Evolutionary conservation across 148 eudicot species (phyloP), one percentile per base, ranked within the genome.

Genomic region (Rhododendron ovatum): DNA sequence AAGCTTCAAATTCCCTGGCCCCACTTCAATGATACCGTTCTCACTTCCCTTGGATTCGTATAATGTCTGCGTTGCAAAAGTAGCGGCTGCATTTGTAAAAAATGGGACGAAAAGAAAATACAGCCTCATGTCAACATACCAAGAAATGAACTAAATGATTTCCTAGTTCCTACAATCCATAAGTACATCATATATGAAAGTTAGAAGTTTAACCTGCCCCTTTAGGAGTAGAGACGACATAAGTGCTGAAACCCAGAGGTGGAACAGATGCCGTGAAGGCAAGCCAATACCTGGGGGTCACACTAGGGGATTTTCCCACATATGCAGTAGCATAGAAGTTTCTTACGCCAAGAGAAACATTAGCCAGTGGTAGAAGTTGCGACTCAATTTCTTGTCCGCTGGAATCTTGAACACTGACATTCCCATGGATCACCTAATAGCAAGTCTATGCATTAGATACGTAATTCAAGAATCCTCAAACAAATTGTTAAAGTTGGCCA

Each of bases 211-310:
- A 82, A 97, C 98, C 96, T 91, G 91, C 86, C 79, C 77, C 86
- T 55, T 88, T 89, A 81, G 92, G 83, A 71, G 87, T 82, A 35
- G 96, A 90, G 84, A 97, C 88, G 84, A 88, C 83, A 74, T 95
- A 97, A 69, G 98, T 93, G 89, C 89, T 97, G 87, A 94, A 95
- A 84, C 99, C 99, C 86, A 97, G 92, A 81, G 99, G 95, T 75
- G 98, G 99, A 55, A 93, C 98, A 82, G 91, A 91, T 24, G 95
- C 99, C 76, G 91, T 86, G 90, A 97, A 97, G 76, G 98, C 96
- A 87, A 97, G 98, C 98, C 93, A 93, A 86, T 92, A 92, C 83
- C 86, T 93, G 90, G 91, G 88, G 47, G 81, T 81, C 47, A 57
- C 84, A 63, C 85, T 86, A 80, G 94, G 87, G 35, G 89, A 39